Evolutionary conservation across 331 rosid genomes (phyloP).

Genomic region (Stylosanthes scabra): DNA sequence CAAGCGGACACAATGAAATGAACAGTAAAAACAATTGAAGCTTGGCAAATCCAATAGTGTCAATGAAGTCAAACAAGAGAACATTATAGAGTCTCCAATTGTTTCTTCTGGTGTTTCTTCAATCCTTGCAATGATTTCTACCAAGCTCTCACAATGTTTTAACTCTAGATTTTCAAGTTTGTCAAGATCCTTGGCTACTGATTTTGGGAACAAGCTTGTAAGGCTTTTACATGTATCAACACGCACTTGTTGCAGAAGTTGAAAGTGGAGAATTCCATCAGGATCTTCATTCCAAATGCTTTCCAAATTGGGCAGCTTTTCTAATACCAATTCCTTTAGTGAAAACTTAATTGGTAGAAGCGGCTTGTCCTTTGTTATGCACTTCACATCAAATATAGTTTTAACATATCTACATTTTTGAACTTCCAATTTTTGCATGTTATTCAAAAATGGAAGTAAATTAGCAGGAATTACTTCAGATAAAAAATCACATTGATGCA

Average conservation of each 20-base stretch:
- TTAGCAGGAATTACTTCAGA: background rate
- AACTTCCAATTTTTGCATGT: background rate
- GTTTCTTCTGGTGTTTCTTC: background rate
- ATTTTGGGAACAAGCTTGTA: slow-evolving; percentile 24
- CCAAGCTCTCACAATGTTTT: background rate
- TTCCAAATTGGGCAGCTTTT: background rate
- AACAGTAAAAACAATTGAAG: too few relatives aligned
- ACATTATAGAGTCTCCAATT: background rate
- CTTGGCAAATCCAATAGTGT: too few relatives aligned
- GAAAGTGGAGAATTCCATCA: background rate
- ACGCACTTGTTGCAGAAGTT: background rate
- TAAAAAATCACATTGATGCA: background rate
- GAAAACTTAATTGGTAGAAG: background rate
- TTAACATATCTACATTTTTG: background rate
- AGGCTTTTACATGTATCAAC: background rate
- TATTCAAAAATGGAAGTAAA: background rate
- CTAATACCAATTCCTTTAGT: background rate
- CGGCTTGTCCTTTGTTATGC: background rate
- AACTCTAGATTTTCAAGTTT: background rate
- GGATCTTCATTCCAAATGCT: slow-evolving; percentile 20
- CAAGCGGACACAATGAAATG: too few relatives aligned
- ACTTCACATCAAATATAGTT: background rate
- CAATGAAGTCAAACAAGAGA: background rate
- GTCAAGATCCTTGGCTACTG: background rate
- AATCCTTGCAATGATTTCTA: slow-evolving; percentile 11